Conservation (phyloP, 352 stramenopile genomes). For the Globisporangium rhizosaccharum region DNA sequence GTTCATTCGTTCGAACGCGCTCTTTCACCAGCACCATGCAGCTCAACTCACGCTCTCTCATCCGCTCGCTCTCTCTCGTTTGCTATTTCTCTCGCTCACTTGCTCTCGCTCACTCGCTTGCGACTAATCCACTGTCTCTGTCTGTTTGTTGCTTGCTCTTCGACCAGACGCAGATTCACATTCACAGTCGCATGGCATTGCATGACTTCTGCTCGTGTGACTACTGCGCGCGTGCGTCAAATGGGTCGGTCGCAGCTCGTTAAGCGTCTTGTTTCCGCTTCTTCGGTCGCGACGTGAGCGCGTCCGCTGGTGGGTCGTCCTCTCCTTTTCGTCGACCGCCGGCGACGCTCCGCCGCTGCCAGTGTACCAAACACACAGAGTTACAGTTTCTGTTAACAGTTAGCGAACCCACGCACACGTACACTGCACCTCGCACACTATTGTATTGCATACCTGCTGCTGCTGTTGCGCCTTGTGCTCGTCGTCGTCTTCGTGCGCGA, state of each 20-base stretch:
- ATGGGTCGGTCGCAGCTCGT: conserved; percentile 8
- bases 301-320: conserved; percentile 32
- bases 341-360: conserved; percentile 65
- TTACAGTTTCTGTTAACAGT: conserved; percentile 88
- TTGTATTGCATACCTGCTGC: conserved; percentile 49
- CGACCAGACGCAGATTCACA: conserved; percentile 3
- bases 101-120: conserved; percentile 14
- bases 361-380: conserved; percentile 69
- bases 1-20: too few species aligned
- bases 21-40: conserved; percentile 5
- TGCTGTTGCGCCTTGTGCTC: conserved; percentile 49
- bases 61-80: conserved; percentile 11
- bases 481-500: conserved; percentile 77
- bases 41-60: conserved; percentile 6
- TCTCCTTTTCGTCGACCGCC: conserved; percentile 68
- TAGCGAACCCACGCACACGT: conserved; percentile 19
- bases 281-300: conserved; percentile 46
- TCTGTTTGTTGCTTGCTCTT: neutral
- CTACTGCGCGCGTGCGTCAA: neutral
- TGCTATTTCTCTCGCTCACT: conserved; percentile 11
- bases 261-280: conserved; percentile 75
- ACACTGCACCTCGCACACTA: conserved; percentile 11
- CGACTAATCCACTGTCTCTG: conserved; percentile 4
- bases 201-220: conserved; percentile 5
- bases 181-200: conserved; percentile 7